phyloP scores from a whole-genome alignment of 768 basidiomycete species.

The Boletus patriciae region DNA sequence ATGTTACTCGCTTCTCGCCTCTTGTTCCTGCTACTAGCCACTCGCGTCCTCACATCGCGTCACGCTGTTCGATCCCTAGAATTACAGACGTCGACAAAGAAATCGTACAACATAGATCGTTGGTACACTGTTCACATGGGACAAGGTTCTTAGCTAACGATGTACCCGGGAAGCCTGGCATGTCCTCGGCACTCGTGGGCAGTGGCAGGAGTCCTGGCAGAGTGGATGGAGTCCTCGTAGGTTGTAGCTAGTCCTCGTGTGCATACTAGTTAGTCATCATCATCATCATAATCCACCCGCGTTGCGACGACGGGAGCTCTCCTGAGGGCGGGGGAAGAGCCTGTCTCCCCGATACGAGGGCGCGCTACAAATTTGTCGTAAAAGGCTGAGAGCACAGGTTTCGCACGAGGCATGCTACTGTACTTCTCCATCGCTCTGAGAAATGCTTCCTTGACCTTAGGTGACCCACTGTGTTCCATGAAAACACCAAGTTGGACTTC shows the following conservation, averaged over 20 bases:
- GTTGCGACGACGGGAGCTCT: no score
- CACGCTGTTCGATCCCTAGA: neutral
- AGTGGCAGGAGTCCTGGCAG: no score
- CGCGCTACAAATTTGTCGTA: no score
- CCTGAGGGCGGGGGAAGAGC: no score
- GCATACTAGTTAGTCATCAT: no score
- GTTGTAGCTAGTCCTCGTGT: no score
- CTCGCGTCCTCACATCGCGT: neutral
- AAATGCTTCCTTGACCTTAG: constrained; percentile 16
- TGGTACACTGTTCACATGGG: neutral
- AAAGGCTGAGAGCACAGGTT: constrained; percentile 15
- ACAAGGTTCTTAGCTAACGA: neutral
- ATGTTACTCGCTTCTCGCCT: neutral
- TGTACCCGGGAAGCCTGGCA: no score
- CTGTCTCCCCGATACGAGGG: no score
- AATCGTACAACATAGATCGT: neutral
- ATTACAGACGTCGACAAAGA: neutral
- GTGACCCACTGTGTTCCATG: neutral
- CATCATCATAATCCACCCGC: no score
- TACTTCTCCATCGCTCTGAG: constrained; percentile 7
- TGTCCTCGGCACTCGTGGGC: no score
- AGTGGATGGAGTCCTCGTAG: no score
- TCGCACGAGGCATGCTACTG: constrained; percentile 7
- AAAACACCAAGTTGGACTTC: constrained; percentile 20
- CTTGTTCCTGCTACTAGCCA: neutral